Evolutionary conservation across 2,329 filamentous ascomycete species (phyloP), one percentile per base, ranked within the genome.

Genomic region (Botrytis porri): DNA sequence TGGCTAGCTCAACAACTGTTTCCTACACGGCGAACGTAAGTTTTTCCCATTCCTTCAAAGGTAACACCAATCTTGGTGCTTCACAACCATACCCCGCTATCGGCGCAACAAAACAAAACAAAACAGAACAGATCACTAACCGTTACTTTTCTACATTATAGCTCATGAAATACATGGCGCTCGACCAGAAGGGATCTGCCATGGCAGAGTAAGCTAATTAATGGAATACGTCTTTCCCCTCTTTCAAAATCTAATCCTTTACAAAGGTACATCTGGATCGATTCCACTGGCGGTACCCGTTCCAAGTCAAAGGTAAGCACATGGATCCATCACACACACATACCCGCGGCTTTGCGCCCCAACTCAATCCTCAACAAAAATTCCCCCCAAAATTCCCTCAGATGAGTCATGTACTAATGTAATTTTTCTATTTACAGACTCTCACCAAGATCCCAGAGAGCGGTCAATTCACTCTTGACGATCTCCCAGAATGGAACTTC

Each of bases 251-350:
- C 61, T 73, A 64, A 69, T 73, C 43, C 63, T 45, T 61, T 59
- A 39, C 32, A 62, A 65, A 80, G 79, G 76, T 98, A 98, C 86
- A 90, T 98, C 87, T 98, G 95, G 95, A 92, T 98, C 83, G 95
- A 98, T 82, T 87, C 92, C 77, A 84, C 86, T 77, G 94, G 95
- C 83, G 91, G 92, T 81, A 88, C 93, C 79, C 94, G 96, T 81
- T 97, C 94, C 83, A 99, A 98, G 88, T 95, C 93, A 82, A 97
- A 94, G 89, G 95, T 98, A 88, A 88, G 93, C 51, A 57, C 87
- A 25, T 32, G 25, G 7, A 35, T n/a, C 14, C 32, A 35, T n/a
- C n/a, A 37, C 32, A 39, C 25, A 37, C 60, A 35, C 41, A 37
- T 35, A 57, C 60, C 35, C 60, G 45, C 43, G 20, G 25, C 66